Base-by-base conservation (phyloP, 1,284 basidiomycete species). In the Trichosporon coremiiforme region DNA sequence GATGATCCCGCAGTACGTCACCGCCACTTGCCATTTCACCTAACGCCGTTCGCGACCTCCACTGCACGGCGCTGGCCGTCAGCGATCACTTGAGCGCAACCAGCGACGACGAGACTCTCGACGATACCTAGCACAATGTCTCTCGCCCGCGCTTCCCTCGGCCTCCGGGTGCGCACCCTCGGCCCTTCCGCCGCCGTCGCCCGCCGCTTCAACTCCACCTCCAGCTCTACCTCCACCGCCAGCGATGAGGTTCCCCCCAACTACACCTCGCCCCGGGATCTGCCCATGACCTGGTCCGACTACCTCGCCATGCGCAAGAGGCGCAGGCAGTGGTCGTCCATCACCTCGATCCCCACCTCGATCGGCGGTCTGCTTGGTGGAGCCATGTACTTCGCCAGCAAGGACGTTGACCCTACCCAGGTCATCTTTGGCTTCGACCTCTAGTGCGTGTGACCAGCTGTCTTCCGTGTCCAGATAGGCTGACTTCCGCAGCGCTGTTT, bases 401-500 rank as follows among this genome's bases (percentile, higher is more conserved):
- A 91, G 65, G 91, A 94, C 75, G 88, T 89, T 60, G 93, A 94
- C 82, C 90, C 90, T 31, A 87, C 88, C 64, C 91, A 92, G 80
- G 88, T 89, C 25, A 91, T 95, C 75, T 89, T 94, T 85, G 93
- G 93, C 55, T 85, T 95, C 72, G 94, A 95, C 79, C 92, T 94
- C 3, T 89, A 94, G 85, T 82, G 68, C 77, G 80, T 73, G 7
- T 50, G 41, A 22, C 31, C 8, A 41, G 64, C 68, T 66, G 10
- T 22, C 3, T 8, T 9, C 1, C n/a, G 6, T 12, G 4, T 17
- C n/a, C n/a, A n/a, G 4, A 17, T 5, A 17, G 15, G 36, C 64
- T 33, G 20, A 50, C 36, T 31, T 29, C 64, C 33, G n/a, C 62
- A 80, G 79, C 74, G 87, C 91, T 76, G 91, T 94, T 76, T 94